Conservation (phyloP, 129 eudicot genomes). For the Helichrysum umbraculigerum region DNA sequence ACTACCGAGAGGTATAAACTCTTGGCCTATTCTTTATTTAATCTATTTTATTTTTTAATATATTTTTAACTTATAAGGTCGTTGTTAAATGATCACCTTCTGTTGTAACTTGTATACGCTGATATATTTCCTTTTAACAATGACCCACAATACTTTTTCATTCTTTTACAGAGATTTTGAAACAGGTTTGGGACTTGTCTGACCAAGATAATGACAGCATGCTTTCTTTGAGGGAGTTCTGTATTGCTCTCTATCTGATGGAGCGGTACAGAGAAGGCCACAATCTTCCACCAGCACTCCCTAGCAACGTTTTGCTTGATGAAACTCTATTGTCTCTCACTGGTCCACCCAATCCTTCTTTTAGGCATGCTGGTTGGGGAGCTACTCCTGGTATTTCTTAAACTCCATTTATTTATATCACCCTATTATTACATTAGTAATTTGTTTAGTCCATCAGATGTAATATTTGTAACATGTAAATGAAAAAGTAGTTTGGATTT, state of each 20-base stretch:
- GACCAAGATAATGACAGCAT: slow-evolving; percentile 97
- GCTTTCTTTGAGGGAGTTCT: slow-evolving; percentile 96
- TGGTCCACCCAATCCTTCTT: slow-evolving; percentile 75
- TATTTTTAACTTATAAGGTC: neutral
- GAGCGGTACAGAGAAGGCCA: slow-evolving; percentile 94
- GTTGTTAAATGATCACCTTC: neutral
- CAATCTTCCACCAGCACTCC: slow-evolving; percentile 79
- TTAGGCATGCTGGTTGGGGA: slow-evolving; percentile 59
- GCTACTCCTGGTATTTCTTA: slow-evolving; percentile 55
- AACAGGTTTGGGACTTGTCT: slow-evolving; percentile 96
- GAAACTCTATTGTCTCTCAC: slow-evolving; percentile 82
- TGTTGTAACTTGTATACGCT: neutral
- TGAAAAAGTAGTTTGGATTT: neutral
- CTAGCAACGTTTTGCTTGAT: slow-evolving; percentile 78
- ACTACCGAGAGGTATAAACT: slow-evolving; percentile 74
- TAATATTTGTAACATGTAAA: neutral
- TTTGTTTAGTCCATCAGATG: slow-evolving; percentile 1
- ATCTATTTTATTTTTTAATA: neutral
- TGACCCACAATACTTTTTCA: slow-evolving; percentile 5
- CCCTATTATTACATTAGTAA: slow-evolving; percentile 10
- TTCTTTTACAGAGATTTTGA: slow-evolving; percentile 67
- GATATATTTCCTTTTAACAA: slow-evolving; percentile 8
- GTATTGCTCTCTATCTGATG: slow-evolving; percentile 87
- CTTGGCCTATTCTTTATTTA: neutral
- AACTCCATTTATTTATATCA: slow-evolving; percentile 5